Conservation (phyloP, 2,329 filamentous ascomycete species). For the Colletotrichum truncatum region DNA sequence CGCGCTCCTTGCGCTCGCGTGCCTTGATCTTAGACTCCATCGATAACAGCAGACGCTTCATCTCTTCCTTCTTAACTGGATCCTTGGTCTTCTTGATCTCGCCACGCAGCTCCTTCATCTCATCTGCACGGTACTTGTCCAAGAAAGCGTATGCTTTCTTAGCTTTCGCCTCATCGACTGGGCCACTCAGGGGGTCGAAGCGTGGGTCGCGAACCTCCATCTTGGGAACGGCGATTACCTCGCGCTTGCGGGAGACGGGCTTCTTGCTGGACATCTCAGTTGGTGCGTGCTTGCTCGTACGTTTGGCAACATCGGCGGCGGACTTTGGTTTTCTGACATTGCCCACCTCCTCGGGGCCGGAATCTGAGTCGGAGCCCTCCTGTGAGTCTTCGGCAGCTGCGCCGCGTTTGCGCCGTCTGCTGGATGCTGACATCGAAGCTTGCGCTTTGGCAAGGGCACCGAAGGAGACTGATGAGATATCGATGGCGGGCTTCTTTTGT, state of each 20-base stretch:
- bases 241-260: slow-evolving; percentile 82
- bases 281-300: slow-evolving; percentile 87
- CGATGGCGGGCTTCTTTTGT: slow-evolving; percentile 44
- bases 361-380: slow-evolving; percentile 35
- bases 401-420: slow-evolving; percentile 41
- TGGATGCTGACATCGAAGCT: slow-evolving; percentile 63
- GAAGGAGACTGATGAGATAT: slow-evolving; percentile 77
- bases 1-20: slow-evolving; percentile 73
- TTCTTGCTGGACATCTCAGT: slow-evolving; percentile 83
- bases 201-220: slow-evolving; percentile 79
- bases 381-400: slow-evolving; percentile 37
- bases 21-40: slow-evolving; percentile 83
- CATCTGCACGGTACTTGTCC: slow-evolving; percentile 83
- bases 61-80: slow-evolving; percentile 68
- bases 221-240: slow-evolving; percentile 72
- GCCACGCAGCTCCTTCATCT: slow-evolving; percentile 78
- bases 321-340: slow-evolving; percentile 36
- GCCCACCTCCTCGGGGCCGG: slow-evolving; percentile 42
- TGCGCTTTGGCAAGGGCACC: slow-evolving; percentile 91
- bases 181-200: slow-evolving; percentile 74
- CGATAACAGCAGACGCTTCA: slow-evolving; percentile 78
- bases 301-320: slow-evolving; percentile 46
- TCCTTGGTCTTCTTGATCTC: slow-evolving; percentile 75
- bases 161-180: slow-evolving; percentile 65
- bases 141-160: slow-evolving; percentile 87